A percentile compares a stretch with the other conserved stretches of the same genome.
These are phyloP conservation scores for Annulohypoxylon truncatum DNA, from an alignment of 2,329 filamentous ascomycete species.

Conservation along the genomic window DNA sequence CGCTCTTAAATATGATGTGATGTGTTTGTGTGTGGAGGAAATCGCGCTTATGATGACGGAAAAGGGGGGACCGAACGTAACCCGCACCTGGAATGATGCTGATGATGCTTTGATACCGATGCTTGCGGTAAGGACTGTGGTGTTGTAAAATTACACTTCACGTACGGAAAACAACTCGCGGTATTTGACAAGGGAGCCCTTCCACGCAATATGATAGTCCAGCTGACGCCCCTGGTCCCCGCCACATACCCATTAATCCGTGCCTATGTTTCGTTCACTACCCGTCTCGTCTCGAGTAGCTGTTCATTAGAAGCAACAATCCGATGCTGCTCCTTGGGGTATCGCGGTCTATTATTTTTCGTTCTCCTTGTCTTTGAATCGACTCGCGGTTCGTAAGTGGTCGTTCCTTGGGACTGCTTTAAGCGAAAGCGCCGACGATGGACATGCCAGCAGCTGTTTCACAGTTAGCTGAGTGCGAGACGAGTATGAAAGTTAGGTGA, in stretches of 20 bases:
- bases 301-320: conserved; percentile 1
- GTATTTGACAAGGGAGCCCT: conserved; percentile 31
- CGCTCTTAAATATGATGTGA: conserved; percentile 2
- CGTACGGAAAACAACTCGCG: conserved; percentile 26
- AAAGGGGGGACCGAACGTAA: background rate
- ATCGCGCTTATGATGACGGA: background rate
- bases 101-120: conserved; percentile 25
- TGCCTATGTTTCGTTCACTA: conserved; percentile 5
- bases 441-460: conserved; percentile 58
- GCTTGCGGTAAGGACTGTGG: conserved; percentile 40
- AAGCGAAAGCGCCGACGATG: conserved; percentile 60
- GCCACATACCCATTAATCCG: conserved; percentile 16
- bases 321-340: conserved; percentile 4
- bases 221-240: conserved; percentile 17
- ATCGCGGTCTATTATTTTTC: conserved; percentile 10
- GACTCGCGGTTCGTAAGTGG: conserved; percentile 9
- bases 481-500: background rate
- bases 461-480: conserved; percentile 19
- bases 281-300: conserved; percentile 9
- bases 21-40: background rate
- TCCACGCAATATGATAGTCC: conserved; percentile 8
- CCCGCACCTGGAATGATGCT: conserved; percentile 1
- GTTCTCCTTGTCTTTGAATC: background rate
- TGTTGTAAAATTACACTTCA: conserved; percentile 37
- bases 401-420: conserved; percentile 33